A percentile compares a stretch with the other conserved stretches of the same genome.
phyloP scores from a whole-genome alignment of 2,329 filamentous ascomycete species.

The Cadophora gregata region DNA sequence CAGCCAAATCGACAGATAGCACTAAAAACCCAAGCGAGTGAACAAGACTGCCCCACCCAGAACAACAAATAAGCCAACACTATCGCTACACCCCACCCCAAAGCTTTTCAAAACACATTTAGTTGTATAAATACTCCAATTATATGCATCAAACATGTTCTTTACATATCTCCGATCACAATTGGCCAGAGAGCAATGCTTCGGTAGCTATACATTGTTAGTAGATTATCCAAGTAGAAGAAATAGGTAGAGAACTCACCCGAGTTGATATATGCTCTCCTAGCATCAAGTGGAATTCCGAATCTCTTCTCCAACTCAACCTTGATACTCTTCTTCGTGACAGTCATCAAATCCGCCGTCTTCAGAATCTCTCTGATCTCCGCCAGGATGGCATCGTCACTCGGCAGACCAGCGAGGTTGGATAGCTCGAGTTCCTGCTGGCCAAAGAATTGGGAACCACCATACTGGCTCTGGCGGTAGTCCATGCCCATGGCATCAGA shows the following conservation, averaged over 20 bases:
- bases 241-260: slow-evolving; percentile 61
- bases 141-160: slow-evolving; percentile 21
- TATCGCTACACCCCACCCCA: slow-evolving; percentile 10
- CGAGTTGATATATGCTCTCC: slow-evolving; percentile 92
- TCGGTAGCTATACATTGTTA: slow-evolving; percentile 67
- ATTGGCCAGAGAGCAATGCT: slow-evolving; percentile 76
- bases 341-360: slow-evolving; percentile 93
- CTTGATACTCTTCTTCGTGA: slow-evolving; percentile 99
- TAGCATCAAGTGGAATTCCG: slow-evolving; percentile 82
- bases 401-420: slow-evolving; percentile 75
- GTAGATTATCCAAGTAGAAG: slow-evolving; percentile 29
- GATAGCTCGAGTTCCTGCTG: slow-evolving; percentile 75
- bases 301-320: slow-evolving; percentile 90
- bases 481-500: slow-evolving; percentile 63
- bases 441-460: slow-evolving; percentile 57
- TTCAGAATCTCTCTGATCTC: slow-evolving; percentile 94
- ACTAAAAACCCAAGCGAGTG: neutral
- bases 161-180: slow-evolving; percentile 53
- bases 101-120: slow-evolving; percentile 2
- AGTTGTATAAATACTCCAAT: slow-evolving; percentile 22
- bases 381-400: slow-evolving; percentile 85
- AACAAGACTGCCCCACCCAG: neutral
- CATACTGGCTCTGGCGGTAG: slow-evolving; percentile 50
- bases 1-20: neutral
- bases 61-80: neutral